Conservation (phyloP, 208 protist species). For the Trypanosoma grayi region DNA sequence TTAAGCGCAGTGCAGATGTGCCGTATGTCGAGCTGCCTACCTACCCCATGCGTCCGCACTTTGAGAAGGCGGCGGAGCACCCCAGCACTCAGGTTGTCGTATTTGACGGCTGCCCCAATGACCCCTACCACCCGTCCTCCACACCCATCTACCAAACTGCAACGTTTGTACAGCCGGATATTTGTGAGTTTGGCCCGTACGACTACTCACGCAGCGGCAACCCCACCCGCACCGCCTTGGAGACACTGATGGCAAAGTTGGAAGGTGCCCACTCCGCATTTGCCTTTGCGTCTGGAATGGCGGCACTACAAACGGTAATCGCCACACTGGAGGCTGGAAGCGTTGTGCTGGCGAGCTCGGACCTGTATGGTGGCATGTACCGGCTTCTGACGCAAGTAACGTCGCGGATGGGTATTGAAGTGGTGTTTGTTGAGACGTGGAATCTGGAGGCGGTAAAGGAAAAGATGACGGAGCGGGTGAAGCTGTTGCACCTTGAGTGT, state of each 20-base stretch:
- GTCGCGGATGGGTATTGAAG: slow-evolving; percentile 57
- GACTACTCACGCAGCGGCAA: slow-evolving; percentile 95
- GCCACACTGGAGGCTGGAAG: slow-evolving; percentile 72
- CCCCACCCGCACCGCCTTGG: slow-evolving; percentile 91
- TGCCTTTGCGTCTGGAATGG: slow-evolving; percentile 88
- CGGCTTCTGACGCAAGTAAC: slow-evolving; percentile 86
- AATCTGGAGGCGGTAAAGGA: slow-evolving; percentile 53
- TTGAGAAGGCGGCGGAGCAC: slow-evolving; percentile 58
- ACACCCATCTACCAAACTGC: slow-evolving; percentile 91
- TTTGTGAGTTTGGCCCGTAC: slow-evolving; percentile 80
- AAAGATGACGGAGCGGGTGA: slow-evolving; percentile 41
- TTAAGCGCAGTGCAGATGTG: slow-evolving; percentile 23
- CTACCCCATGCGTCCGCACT: slow-evolving; percentile 73
- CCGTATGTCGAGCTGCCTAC: slow-evolving; percentile 69
- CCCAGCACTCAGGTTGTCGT: slow-evolving; percentile 74
- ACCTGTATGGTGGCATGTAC: slow-evolving; percentile 95
- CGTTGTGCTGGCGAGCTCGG: slow-evolving; percentile 77
- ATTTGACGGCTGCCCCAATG: slow-evolving; percentile 87
- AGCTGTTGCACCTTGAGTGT: slow-evolving; percentile 94
- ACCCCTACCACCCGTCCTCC: slow-evolving; percentile 86
- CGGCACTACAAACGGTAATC: slow-evolving; percentile 82
- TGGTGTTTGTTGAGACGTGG: slow-evolving; percentile 88
- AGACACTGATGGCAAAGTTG: slow-evolving; percentile 87
- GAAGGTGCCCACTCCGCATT: slow-evolving; percentile 89
- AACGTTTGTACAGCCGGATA: slow-evolving; percentile 89